These are phyloP conservation scores for Coniophora puteana DNA, from an alignment of 1,284 basidiomycete genomes.

Conservation along the genomic window DNA sequence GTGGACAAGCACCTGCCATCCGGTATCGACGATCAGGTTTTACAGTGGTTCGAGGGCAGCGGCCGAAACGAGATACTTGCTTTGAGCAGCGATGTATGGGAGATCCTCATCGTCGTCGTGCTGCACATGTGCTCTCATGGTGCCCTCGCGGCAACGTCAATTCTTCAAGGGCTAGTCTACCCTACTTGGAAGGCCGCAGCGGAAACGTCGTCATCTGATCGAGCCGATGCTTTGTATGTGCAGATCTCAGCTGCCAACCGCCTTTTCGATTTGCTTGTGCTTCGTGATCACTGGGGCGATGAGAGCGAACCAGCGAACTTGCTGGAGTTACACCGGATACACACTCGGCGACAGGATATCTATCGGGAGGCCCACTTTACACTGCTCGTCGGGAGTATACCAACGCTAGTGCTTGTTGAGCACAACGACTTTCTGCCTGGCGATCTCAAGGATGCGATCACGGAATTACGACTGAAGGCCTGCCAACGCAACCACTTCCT, in stretches of 20 bases:
- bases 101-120: slow-evolving; percentile 56
- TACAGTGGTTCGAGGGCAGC: slow-evolving; percentile 63
- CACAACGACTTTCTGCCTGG: slow-evolving; percentile 50
- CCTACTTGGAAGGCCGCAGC: slow-evolving; percentile 65
- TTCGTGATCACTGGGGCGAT: too few relatives aligned
- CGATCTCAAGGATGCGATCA: slow-evolving; percentile 43
- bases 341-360: slow-evolving; percentile 61
- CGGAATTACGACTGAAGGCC: slow-evolving; percentile 49
- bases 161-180: slow-evolving; percentile 69
- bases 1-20: slow-evolving; percentile 70
- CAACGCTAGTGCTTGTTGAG: slow-evolving; percentile 66
- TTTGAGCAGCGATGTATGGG: slow-evolving; percentile 60
- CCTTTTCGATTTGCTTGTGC: slow-evolving; percentile 56
- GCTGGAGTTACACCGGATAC: slow-evolving; percentile 62
- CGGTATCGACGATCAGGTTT: slow-evolving; percentile 64
- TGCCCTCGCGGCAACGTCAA: slow-evolving; percentile 64
- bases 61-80: slow-evolving; percentile 59
- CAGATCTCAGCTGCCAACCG: slow-evolving; percentile 59
- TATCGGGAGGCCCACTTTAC: slow-evolving; percentile 64
- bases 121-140: slow-evolving; percentile 64
- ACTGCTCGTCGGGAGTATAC: slow-evolving; percentile 56
- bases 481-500: slow-evolving; percentile 63
- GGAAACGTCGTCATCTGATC: slow-evolving; percentile 29
- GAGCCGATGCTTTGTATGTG: slow-evolving; percentile 39
- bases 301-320: slow-evolving; percentile 50